Conservation (phyloP, 306 rosid genomes). For the Dalbergia oliveri region DNA sequence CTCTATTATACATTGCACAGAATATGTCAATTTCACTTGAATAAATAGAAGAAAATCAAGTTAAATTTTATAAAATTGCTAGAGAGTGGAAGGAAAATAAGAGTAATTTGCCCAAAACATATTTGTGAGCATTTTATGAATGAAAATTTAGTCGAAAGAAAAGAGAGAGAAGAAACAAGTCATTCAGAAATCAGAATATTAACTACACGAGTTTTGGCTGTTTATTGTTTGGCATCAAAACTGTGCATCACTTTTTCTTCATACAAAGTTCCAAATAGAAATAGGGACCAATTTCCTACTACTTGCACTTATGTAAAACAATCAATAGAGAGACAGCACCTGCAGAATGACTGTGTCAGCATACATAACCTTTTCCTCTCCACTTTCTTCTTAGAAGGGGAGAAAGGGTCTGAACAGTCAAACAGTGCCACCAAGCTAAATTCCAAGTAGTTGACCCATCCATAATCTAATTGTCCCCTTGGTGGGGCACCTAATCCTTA, state of each 20-base stretch:
- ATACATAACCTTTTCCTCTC: background rate
- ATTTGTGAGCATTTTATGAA: too few species aligned
- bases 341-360: conserved; percentile 23
- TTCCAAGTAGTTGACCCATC: conserved; percentile 8
- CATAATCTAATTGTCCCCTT: conserved; percentile 24
- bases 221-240: conserved; percentile 19
- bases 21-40: too few species aligned
- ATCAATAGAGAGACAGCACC: background rate
- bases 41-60: too few species aligned
- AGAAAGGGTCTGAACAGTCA: conserved; percentile 3
- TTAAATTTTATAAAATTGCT: too few species aligned
- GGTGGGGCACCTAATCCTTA: conserved; percentile 47
- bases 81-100: too few species aligned
- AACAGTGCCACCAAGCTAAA: conserved; percentile 28
- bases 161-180: background rate
- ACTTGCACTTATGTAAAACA: background rate
- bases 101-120: too few species aligned
- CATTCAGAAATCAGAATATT: background rate
- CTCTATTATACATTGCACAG: too few species aligned
- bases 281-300: conserved; percentile 17
- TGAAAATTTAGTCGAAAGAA: too few species aligned
- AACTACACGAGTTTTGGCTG: conserved; percentile 22
- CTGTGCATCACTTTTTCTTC: background rate
- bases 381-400: conserved; percentile 3
- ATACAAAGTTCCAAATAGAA: background rate